Percentiles rank a stretch among this genome's conserved stretches.
Evolutionary conservation across 2,329 filamentous ascomycete genomes (phyloP).

Genomic region (Drechslera avenae): DNA sequence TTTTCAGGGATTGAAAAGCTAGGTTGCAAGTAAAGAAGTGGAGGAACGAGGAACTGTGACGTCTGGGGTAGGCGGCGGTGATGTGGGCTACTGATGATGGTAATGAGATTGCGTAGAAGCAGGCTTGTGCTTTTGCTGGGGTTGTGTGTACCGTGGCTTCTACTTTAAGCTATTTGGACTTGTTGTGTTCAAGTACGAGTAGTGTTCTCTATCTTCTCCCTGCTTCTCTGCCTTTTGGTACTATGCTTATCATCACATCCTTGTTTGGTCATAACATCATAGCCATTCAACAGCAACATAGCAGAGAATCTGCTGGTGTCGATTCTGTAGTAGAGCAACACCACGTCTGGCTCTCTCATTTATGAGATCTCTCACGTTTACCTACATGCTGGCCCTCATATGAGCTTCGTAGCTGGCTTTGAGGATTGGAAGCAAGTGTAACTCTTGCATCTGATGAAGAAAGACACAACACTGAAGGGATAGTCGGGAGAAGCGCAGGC

Average conservation of each 20-base stretch:
- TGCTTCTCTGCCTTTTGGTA: too few species aligned
- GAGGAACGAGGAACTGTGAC: too few species aligned
- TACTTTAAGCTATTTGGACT: too few species aligned
- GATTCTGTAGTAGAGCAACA: slow-evolving; percentile 64
- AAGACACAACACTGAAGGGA: slow-evolving; percentile 26
- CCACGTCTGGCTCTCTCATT: slow-evolving; percentile 22
- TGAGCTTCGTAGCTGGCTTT: slow-evolving; percentile 32
- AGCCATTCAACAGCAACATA: slow-evolving; percentile 50
- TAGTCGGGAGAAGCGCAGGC: slow-evolving; percentile 62
- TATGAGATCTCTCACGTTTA: slow-evolving; percentile 21
- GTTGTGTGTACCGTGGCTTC: too few species aligned
- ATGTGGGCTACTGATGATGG: too few species aligned
- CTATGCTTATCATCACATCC: slow-evolving; percentile 59
- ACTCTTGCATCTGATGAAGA: slow-evolving; percentile 26
- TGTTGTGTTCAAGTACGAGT: too few species aligned
- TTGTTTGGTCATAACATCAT: slow-evolving; percentile 60
- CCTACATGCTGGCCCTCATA: slow-evolving; percentile 22
- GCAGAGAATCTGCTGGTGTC: slow-evolving; percentile 47
- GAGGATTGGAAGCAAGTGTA: slow-evolving; percentile 14
- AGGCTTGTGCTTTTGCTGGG: too few species aligned
- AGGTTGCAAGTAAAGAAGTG: too few species aligned
- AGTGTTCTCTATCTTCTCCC: too few species aligned
- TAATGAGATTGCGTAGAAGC: too few species aligned
- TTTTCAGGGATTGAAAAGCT: too few species aligned
- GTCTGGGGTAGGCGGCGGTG: too few species aligned